These are phyloP conservation scores for Hanseniaspora occidentalis DNA, from an alignment of 805 yeast genomes.

Conservation along the genomic window DNA sequence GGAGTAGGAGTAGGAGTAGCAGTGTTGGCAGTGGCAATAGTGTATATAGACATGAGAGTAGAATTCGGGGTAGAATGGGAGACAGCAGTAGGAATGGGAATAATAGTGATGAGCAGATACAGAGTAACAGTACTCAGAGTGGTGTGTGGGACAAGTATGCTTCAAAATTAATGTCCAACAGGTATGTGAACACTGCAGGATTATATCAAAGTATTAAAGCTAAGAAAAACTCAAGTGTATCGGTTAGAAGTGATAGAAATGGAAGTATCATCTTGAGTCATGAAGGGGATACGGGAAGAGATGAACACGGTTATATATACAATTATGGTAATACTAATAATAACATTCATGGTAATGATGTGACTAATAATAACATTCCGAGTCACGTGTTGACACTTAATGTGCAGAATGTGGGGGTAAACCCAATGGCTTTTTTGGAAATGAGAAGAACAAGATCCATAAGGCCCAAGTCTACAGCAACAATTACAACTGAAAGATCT, in stretches of 20 bases:
- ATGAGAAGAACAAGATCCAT: constrained; percentile 10
- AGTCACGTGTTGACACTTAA: not conserved
- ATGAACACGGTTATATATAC: not conserved
- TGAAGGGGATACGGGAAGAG: not conserved
- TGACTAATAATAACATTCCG: not conserved
- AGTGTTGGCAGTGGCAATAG: too few species aligned
- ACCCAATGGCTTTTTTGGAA: constrained; percentile 14
- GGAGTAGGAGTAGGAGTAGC: too few species aligned
- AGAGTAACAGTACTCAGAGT: not conserved
- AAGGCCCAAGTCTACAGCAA: constrained; percentile 10
- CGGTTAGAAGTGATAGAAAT: not conserved
- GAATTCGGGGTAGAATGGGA: constrained; percentile 11
- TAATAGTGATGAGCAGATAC: too few species aligned
- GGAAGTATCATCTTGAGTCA: not conserved
- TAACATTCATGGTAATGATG: not conserved
- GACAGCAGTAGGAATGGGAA: not conserved
- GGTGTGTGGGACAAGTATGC: too few species aligned
- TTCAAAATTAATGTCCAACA: not conserved
- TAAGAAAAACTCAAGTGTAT: not conserved
- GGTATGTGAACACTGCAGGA: not conserved
- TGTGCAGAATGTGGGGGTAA: constrained; percentile 1
- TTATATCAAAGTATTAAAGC: not conserved
- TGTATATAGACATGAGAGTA: too few species aligned
- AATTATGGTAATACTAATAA: not conserved
- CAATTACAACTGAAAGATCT: constrained; percentile 3